Conservation (phyloP, 2,329 filamentous ascomycete species). For the Botrytis elliptica region DNA sequence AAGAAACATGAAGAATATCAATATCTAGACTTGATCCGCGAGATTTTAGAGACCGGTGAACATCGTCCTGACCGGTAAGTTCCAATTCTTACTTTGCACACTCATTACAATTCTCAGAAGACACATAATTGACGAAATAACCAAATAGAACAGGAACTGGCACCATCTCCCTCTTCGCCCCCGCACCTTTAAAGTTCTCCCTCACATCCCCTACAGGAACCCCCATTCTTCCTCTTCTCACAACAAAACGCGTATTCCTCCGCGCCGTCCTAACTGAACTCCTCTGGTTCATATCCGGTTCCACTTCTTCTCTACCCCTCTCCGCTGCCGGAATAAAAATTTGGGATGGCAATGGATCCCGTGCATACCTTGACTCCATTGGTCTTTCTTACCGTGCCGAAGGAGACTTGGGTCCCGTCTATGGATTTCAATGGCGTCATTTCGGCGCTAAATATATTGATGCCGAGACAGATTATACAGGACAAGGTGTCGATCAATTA, state of each 20-base stretch:
- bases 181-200: constrained; percentile 79
- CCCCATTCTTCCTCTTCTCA: constrained; percentile 85
- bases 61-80: constrained; percentile 79
- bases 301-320: constrained; percentile 75
- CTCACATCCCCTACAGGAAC: constrained; percentile 60
- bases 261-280: constrained; percentile 89
- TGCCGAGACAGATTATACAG: constrained; percentile 75
- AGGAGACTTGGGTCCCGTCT: constrained; percentile 91
- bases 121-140: constrained; percentile 28
- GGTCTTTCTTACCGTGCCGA: constrained; percentile 78
- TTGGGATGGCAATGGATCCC: constrained; percentile 95
- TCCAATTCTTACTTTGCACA: no score
- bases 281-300: constrained; percentile 90
- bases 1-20: constrained; percentile 79
- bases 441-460: constrained; percentile 91
- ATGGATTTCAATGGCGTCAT: constrained; percentile 98
- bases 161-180: constrained; percentile 85
- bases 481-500: constrained; percentile 89
- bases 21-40: constrained; percentile 84
- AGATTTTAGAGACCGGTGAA: constrained; percentile 81
- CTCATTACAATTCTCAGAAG: background rate
- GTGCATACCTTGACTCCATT: constrained; percentile 82
- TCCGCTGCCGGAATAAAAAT: constrained; percentile 85
- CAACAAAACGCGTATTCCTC: constrained; percentile 94
- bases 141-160: constrained; percentile 79